A percentile compares a stretch with the other conserved stretches of the same genome.
Conservation (phyloP, 2,329 filamentous ascomycete genomes). For the Fusarium dimerum region DNA sequence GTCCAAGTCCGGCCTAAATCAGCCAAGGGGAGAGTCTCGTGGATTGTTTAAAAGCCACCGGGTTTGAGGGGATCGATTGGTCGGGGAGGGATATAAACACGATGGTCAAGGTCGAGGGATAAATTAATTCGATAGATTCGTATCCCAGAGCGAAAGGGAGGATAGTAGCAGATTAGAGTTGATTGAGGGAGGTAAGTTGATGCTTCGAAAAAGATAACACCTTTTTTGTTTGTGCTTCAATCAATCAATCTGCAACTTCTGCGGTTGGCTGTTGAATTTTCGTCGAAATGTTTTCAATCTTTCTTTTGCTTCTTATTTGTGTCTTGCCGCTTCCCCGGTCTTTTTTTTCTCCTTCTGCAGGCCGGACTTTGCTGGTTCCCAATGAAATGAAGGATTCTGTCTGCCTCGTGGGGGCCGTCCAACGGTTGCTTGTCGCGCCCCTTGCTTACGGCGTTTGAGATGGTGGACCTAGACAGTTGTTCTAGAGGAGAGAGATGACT, state of each 20-base stretch:
- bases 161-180: neutral
- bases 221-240: neutral
- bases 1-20: conserved; percentile 21
- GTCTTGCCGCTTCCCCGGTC: no score
- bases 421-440: neutral
- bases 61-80: neutral
- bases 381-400: neutral
- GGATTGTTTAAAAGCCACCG: neutral
- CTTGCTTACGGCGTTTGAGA: neutral
- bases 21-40: conserved; percentile 19
- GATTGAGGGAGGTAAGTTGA: neutral
- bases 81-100: neutral
- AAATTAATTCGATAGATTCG: neutral
- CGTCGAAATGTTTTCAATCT: neutral
- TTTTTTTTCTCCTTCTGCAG: no score
- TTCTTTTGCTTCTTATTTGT: neutral
- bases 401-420: neutral
- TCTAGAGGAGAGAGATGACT: neutral
- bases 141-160: neutral
- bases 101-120: neutral
- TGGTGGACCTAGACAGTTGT: neutral
- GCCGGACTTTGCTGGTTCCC: neutral
- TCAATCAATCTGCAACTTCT: neutral
- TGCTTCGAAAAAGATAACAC: neutral
- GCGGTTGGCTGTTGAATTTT: neutral